These are phyloP conservation scores for Leucogyrophana mollusca DNA, from an alignment of 768 basidiomycete genomes.

Conservation along the genomic window DNA sequence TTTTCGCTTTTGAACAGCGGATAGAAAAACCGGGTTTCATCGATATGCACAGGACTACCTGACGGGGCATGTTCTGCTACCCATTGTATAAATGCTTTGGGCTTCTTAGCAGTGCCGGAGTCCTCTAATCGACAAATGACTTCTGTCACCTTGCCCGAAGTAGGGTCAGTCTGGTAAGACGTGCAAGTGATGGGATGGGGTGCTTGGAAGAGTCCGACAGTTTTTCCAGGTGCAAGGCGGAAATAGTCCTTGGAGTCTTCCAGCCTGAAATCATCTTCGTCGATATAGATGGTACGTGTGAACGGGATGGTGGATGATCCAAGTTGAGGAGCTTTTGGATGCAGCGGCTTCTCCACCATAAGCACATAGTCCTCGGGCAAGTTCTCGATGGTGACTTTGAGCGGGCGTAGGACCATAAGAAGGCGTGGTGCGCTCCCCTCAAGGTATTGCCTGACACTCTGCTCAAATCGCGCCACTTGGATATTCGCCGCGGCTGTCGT, in stretches of 20 bases:
- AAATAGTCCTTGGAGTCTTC: slow-evolving; percentile 95
- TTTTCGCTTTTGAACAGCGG: slow-evolving; percentile 94
- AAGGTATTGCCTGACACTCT: slow-evolving; percentile 82
- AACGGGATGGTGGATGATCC: slow-evolving; percentile 83
- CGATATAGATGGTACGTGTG: slow-evolving; percentile 88
- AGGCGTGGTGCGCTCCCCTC: slow-evolving; percentile 86
- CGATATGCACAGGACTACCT: slow-evolving; percentile 78
- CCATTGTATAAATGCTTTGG: slow-evolving; percentile 97
- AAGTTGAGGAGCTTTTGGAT: slow-evolving; percentile 89
- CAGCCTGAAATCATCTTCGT: slow-evolving; percentile 88
- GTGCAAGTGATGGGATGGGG: slow-evolving; percentile 91
- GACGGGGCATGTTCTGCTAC: slow-evolving; percentile 81
- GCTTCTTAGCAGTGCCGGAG: slow-evolving; percentile 63
- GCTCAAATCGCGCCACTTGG: slow-evolving; percentile 87
- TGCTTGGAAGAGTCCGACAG: slow-evolving; percentile 93
- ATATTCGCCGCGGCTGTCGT: slow-evolving; percentile 83
- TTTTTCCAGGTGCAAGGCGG: slow-evolving; percentile 96
- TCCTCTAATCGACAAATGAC: slow-evolving; percentile 80
- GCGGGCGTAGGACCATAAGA: slow-evolving; percentile 85
- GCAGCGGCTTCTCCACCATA: slow-evolving; percentile 87
- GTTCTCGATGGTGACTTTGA: slow-evolving; percentile 92
- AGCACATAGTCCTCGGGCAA: slow-evolving; percentile 81
- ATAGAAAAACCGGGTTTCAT: slow-evolving; percentile 91
- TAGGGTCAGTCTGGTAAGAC: slow-evolving; percentile 77
- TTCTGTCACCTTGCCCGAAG: slow-evolving; percentile 73